Evolutionary conservation across 1,284 basidiomycete species (phyloP).

Genomic region (Moniliophthora roreri): DNA sequence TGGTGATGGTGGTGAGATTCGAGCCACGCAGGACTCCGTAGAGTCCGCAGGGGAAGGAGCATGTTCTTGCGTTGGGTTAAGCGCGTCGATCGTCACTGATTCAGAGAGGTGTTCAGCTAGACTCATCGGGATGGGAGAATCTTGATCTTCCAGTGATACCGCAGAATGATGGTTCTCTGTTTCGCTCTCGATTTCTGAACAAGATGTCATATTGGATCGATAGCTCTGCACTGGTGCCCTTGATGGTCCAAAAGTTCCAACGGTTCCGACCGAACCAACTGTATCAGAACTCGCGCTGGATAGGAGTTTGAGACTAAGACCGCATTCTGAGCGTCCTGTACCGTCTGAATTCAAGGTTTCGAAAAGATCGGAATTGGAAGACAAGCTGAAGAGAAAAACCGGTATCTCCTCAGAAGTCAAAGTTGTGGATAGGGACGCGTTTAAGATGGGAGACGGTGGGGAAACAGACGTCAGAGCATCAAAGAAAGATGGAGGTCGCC

Average conservation of each 20-base stretch:
- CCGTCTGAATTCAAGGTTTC: not conserved
- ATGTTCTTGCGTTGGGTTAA: not conserved
- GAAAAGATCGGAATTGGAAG: conserved; percentile 2
- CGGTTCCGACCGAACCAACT: conserved; percentile 7
- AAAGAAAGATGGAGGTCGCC: conserved; percentile 4
- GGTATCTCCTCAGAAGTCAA: conserved; percentile 11
- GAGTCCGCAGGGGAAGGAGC: not conserved
- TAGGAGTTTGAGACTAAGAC: not conserved
- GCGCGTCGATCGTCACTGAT: not conserved
- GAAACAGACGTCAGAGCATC: conserved; percentile 2
- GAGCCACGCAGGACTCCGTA: not conserved
- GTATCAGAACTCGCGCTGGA: conserved; percentile 11
- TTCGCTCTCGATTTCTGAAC: not conserved
- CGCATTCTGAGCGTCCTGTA: not conserved
- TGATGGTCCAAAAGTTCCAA: conserved; percentile 15
- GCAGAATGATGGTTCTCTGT: not conserved
- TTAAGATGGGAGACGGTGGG: conserved; percentile 12
- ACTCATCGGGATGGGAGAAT: not conserved
- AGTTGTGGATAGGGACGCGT: not conserved
- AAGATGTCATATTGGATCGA: not conserved
- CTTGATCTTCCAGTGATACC: not conserved
- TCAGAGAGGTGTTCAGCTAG: not conserved
- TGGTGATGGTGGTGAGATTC: conserved; percentile 3
- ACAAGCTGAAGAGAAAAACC: conserved; percentile 9
- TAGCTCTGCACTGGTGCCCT: not conserved